A percentile compares a stretch with the other conserved stretches of the same genome.
phyloP scores from a whole-genome alignment of 2,329 filamentous ascomycete genomes.

The Capronia americana region DNA sequence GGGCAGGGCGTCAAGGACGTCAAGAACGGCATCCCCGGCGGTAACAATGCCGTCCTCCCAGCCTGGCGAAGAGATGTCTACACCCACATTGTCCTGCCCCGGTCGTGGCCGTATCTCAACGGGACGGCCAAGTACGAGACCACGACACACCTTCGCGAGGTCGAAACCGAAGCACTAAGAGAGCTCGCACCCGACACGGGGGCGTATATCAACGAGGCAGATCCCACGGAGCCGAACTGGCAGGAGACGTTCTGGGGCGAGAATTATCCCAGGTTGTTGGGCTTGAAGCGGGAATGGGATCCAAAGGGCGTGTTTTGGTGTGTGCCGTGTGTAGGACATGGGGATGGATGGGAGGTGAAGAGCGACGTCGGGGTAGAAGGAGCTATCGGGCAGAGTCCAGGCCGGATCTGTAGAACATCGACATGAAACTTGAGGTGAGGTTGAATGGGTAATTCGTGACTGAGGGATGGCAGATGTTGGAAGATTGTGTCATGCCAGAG shows the following conservation, averaged over 20 bases:
- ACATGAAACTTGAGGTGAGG: neutral
- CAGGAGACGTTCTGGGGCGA: conserved; percentile 50
- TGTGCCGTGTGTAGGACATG: conserved; percentile 42
- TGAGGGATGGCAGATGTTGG: neutral
- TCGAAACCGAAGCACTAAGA: conserved; percentile 39
- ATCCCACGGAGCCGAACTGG: conserved; percentile 50
- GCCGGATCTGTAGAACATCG: conserved; percentile 26
- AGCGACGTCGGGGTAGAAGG: conserved; percentile 29
- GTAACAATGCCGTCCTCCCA: conserved; percentile 40
- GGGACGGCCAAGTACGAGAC: conserved; percentile 26
- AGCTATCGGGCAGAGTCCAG: conserved; percentile 29
- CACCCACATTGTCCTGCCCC: conserved; percentile 37
- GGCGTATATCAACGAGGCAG: conserved; percentile 45
- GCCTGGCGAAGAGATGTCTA: conserved; percentile 46
- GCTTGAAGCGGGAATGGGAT: conserved; percentile 45
- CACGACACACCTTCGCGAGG: conserved; percentile 29
- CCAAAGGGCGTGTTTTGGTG: conserved; percentile 41
- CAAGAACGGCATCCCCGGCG: conserved; percentile 38
- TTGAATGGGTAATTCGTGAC: neutral
- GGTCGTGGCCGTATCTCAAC: conserved; percentile 32
- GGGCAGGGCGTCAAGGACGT: conserved; percentile 42
- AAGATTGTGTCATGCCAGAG: neutral
- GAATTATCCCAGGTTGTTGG: conserved; percentile 43
- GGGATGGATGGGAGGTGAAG: conserved; percentile 37
- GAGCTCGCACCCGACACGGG: conserved; percentile 41